Evolutionary conservation across 2,329 filamentous ascomycete genomes (phyloP).

Genomic region (Venturia effusa): DNA sequence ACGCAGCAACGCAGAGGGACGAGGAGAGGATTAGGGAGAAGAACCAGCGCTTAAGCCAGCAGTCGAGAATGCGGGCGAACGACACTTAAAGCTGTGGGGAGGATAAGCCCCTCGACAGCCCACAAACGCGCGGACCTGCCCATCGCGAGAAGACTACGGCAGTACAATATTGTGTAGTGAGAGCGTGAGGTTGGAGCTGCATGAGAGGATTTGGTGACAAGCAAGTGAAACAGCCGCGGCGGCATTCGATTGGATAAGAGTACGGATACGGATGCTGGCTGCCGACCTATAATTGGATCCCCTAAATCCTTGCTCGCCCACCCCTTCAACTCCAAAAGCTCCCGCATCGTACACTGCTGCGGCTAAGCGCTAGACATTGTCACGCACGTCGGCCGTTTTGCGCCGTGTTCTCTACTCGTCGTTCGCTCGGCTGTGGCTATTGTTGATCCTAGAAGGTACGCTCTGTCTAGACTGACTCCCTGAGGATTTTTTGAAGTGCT

Average conservation of each 20-base stretch:
- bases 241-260: background rate
- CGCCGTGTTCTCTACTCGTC: background rate
- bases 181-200: background rate
- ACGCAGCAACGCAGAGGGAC: background rate
- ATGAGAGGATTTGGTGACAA: background rate
- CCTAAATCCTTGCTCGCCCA: background rate
- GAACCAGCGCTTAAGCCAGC: background rate
- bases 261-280: background rate
- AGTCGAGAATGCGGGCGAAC: background rate
- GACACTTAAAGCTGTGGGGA: background rate
- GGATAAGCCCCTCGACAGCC: background rate
- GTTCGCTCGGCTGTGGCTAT: background rate
- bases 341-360: background rate
- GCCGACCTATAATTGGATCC: background rate
- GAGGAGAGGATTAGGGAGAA: background rate
- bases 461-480: background rate
- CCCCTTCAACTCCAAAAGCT: background rate
- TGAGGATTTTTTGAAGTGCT: background rate
- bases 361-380: background rate
- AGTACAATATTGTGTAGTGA: background rate
- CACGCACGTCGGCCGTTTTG: background rate
- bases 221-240: background rate
- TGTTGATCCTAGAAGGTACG: background rate
- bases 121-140: background rate
- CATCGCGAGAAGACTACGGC: background rate